phyloP scores from a whole-genome alignment of 1,139 yeast species.

The Yamadazyma kanchanaburiensis region DNA sequence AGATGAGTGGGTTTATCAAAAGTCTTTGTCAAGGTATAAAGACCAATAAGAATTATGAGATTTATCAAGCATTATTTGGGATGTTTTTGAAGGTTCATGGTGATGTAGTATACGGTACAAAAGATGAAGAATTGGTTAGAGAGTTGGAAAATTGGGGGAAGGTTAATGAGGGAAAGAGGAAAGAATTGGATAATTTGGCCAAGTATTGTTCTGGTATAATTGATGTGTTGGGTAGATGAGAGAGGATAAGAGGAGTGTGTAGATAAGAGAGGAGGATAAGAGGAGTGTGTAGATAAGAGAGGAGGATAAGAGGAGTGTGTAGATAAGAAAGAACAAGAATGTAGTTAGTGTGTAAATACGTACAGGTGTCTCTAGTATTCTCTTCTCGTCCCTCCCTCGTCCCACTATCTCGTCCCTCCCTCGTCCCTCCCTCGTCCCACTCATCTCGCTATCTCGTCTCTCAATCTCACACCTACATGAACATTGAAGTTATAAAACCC shows the following conservation, averaged over 20 bases:
- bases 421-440: background rate
- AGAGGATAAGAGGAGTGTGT: too few relatives aligned
- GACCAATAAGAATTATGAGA: constrained; percentile 62
- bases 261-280: too few relatives aligned
- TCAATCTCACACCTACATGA: constrained; percentile 16
- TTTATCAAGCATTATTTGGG: constrained; percentile 74
- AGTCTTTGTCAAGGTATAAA: constrained; percentile 62
- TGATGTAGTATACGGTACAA: constrained; percentile 61
- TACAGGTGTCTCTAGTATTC: background rate
- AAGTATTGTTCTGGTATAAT: constrained; percentile 86
- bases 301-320: too few relatives aligned
- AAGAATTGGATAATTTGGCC: constrained; percentile 61
- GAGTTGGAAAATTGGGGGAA: constrained; percentile 34
- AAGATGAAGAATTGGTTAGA: constrained; percentile 32
- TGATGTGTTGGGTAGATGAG: too few relatives aligned
- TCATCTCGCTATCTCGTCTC: background rate
- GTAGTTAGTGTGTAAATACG: too few relatives aligned
- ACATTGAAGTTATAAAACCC: constrained; percentile 15
- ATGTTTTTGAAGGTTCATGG: constrained; percentile 77
- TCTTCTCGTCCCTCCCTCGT: constrained; percentile 1
- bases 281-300: too few relatives aligned
- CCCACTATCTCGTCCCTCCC: background rate
- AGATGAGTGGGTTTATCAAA: constrained; percentile 59
- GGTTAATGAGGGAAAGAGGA: constrained; percentile 33
- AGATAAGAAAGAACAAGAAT: too few relatives aligned